A percentile compares a stretch with the other conserved stretches of the same genome.
phyloP scores from a whole-genome alignment of 192 early-diverging fungal genomes.

The Coemansia sp. region DNA sequence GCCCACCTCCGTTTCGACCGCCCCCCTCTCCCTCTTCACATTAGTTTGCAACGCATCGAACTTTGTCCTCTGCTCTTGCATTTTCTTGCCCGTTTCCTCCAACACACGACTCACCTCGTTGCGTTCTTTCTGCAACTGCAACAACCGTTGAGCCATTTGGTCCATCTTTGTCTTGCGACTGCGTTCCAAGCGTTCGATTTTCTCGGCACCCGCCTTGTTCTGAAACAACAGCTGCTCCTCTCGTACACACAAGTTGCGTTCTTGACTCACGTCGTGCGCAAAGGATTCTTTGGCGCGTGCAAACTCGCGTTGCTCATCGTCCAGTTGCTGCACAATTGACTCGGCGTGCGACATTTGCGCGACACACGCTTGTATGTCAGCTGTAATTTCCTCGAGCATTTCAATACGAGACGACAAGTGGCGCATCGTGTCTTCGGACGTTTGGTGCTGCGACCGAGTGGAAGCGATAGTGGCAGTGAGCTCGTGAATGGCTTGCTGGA shows the following conservation, averaged over 20 bases:
- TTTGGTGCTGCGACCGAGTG: conserved; percentile 50
- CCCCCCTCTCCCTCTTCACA: conserved; percentile 30
- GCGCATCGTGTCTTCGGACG: conserved; percentile 57
- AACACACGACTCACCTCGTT: conserved; percentile 25
- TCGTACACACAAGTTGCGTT: conserved; percentile 38
- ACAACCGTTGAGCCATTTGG: conserved; percentile 14
- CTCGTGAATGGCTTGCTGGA: conserved; percentile 65
- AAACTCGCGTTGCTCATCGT: conserved; percentile 48
- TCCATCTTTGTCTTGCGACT: conserved; percentile 37
- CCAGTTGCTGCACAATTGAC: conserved; percentile 51
- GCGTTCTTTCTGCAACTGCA: conserved; percentile 40
- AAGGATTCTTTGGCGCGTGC: conserved; percentile 20
- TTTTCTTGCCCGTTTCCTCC: conserved; percentile 29
- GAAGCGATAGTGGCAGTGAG: conserved; percentile 53
- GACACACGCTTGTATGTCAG: conserved; percentile 58
- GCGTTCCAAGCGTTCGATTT: conserved; percentile 47
- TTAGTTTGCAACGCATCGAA: conserved; percentile 34
- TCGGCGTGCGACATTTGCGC: conserved; percentile 69
- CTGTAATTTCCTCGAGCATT: conserved; percentile 56
- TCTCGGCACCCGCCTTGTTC: conserved; percentile 43
- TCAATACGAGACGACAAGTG: conserved; percentile 59
- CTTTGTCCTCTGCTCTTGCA: conserved; percentile 30
- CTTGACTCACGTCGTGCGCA: conserved; percentile 16
- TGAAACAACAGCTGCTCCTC: conserved; percentile 50
- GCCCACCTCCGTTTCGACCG: conserved; percentile 32